Base-by-base conservation (phyloP, 495 filamentous ascomycete species). In the Penicillium flavigenum region DNA sequence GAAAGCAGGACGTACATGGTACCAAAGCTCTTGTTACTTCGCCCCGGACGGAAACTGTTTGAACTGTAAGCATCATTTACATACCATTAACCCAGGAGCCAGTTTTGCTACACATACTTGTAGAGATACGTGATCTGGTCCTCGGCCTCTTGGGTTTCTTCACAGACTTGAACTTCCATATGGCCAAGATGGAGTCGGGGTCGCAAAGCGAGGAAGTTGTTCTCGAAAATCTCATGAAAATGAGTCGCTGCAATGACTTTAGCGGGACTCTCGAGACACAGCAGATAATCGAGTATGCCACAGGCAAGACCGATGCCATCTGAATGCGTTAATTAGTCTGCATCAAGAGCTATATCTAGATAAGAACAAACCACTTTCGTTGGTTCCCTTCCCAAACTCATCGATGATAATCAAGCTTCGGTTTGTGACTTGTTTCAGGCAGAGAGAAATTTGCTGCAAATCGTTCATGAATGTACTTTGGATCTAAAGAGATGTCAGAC, bases 341-440 rank as follows among this genome's bases (percentile, higher is more conserved):
- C 7, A 46, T 11, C 6, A 43, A 17, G 16, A 10, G 17, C 22
- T 32, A 1, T n/a, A 22, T 8, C 26, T 9, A n/a, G 7, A 20
- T 32, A 8, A 8, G 24, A 34, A 66, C 67, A 32, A 61, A 82
- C 82, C 83, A 58, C 80, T 80, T 16, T 82, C 79, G 50, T 90
- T 88, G 0, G 94, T 98, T 8, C 94, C 95, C 73, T 97, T 98
- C 5, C 94, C 94, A 60, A 98, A 98, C 63, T 98, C 95, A 64
- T 98, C 94, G 49, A 96, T 87, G 24, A 98, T 76, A 5, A 98
- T 69, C 2, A 98, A 73, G 64, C 88, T 96, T 27, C 85, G 82
- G 29, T 81, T 76, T 14, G 94, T 96, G 9, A 87, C 84, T 39
- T 96, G 83, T 45, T 84, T 90, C 55, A 94, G 74, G 2, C 88